Evolutionary conservation across 257 asterid species (phyloP).

Genomic region (Apocynum venetum): DNA sequence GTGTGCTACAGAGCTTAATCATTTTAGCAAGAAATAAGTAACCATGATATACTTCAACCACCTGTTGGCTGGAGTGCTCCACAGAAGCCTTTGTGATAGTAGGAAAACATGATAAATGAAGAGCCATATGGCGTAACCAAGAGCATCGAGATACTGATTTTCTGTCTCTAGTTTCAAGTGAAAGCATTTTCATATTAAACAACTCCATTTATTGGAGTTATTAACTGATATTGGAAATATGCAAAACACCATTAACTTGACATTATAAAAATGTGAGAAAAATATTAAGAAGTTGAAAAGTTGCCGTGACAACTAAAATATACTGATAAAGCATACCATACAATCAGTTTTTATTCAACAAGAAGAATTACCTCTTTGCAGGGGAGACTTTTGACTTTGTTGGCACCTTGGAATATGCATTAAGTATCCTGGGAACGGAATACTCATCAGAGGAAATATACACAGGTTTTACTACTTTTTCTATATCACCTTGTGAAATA

Average conservation of each 20-base stretch:
- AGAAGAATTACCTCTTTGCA: slow-evolving; percentile 50
- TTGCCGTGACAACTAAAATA: not conserved
- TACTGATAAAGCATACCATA: not conserved
- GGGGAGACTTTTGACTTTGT: slow-evolving; percentile 56
- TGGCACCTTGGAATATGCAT: slow-evolving; percentile 73
- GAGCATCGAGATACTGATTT: not conserved
- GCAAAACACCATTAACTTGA: not conserved
- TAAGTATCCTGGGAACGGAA: slow-evolving; percentile 50
- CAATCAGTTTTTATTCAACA: slow-evolving; percentile 5
- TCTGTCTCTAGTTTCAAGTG: not conserved
- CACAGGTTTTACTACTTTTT: not conserved
- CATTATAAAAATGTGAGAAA: not conserved
- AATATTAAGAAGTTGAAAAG: not conserved
- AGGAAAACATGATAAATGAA: too few relatives aligned
- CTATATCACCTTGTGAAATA: not conserved
- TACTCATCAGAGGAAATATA: not conserved
- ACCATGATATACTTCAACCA: too few relatives aligned
- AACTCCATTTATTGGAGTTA: not conserved
- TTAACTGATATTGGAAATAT: not conserved
- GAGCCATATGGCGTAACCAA: not conserved
- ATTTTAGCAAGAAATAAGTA: too few relatives aligned
- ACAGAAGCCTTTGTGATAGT: not conserved
- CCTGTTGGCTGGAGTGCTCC: too few relatives aligned
- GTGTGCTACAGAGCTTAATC: too few relatives aligned
- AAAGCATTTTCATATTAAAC: not conserved